These are phyloP conservation scores for Saccharomycopsis sp. DNA, from an alignment of 805 yeast species.

Conservation along the genomic window DNA sequence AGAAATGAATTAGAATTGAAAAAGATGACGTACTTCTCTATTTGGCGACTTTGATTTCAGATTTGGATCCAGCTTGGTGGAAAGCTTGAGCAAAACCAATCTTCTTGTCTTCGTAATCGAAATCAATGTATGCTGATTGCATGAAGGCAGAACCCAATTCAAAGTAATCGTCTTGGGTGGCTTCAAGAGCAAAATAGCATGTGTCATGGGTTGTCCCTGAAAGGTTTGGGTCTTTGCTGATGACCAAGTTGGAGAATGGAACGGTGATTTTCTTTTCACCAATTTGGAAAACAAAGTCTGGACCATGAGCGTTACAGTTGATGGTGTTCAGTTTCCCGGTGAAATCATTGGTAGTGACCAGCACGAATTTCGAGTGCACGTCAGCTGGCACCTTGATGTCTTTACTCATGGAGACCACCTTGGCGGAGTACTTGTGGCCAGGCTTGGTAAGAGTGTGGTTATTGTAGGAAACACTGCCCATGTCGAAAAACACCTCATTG, in stretches of 20 bases:
- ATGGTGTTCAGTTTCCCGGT: too few species aligned
- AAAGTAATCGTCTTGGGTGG: not conserved
- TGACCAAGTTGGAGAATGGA: slow-evolving; percentile 7
- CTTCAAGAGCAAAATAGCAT: not conserved
- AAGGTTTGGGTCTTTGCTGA: not conserved
- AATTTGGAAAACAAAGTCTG: slow-evolving; percentile 5
- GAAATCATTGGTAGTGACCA: too few species aligned
- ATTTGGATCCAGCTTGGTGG: too few species aligned
- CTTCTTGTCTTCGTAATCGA: not conserved
- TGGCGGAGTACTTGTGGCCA: slow-evolving; percentile 4
- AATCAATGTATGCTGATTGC: not conserved
- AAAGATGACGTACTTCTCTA: too few species aligned
- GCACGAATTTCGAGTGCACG: not conserved
- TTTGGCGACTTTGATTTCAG: too few species aligned
- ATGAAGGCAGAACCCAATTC: not conserved
- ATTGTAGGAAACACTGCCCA: not conserved
- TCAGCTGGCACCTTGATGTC: not conserved
- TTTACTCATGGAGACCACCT: slow-evolving; percentile 1
- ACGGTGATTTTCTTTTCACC: slow-evolving; percentile 5
- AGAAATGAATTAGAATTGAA: too few species aligned
- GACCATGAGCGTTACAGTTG: slow-evolving; percentile 2
- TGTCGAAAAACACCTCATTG: not conserved
- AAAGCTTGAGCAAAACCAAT: slow-evolving; percentile 1
- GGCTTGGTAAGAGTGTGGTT: not conserved
- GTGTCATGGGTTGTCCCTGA: not conserved